A percentile compares a stretch with the other conserved stretches of the same genome.
Evolutionary conservation across 352 stramenopile species (phyloP).

Genomic region (Globisporangium paroecandrum): DNA sequence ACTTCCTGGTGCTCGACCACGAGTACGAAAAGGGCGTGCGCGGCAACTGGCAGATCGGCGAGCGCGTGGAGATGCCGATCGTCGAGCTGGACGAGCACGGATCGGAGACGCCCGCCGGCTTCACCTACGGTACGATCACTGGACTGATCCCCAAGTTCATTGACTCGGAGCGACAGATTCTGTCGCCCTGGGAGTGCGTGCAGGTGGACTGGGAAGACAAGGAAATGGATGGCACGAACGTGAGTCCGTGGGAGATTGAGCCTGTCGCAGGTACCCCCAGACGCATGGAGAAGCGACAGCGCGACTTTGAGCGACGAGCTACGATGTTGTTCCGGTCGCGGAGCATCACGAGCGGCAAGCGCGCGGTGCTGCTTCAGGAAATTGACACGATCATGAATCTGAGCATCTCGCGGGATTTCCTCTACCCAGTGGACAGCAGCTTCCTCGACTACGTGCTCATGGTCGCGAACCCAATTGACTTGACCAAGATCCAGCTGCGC

Average conservation of each 20-base stretch:
- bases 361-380: slow-evolving; percentile 45
- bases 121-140: slow-evolving; percentile 62
- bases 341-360: slow-evolving; percentile 45
- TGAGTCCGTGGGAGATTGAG: slow-evolving; percentile 84
- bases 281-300: slow-evolving; percentile 39
- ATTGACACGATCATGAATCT: slow-evolving; percentile 63
- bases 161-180: slow-evolving; percentile 9
- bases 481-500: slow-evolving; percentile 73
- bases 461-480: slow-evolving; percentile 81
- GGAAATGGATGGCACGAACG: slow-evolving; percentile 60
- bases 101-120: slow-evolving; percentile 48
- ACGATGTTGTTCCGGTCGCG: slow-evolving; percentile 48
- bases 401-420: slow-evolving; percentile 74
- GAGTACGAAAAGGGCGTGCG: slow-evolving; percentile 76
- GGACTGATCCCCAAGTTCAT: slow-evolving; percentile 35
- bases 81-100: slow-evolving; percentile 64
- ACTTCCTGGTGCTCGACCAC: slow-evolving; percentile 85
- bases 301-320: slow-evolving; percentile 32
- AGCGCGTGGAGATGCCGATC: slow-evolving; percentile 74
- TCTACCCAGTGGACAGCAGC: slow-evolving; percentile 66
- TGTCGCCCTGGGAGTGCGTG: slow-evolving; percentile 78
- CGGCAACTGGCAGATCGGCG: slow-evolving; percentile 59
- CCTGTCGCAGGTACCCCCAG: slow-evolving; percentile 27
- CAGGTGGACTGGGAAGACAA: slow-evolving; percentile 66
- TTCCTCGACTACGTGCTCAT: slow-evolving; percentile 83